Base-by-base conservation (phyloP, 148 eudicot genomes). In the Talinum fruticosum region DNA sequence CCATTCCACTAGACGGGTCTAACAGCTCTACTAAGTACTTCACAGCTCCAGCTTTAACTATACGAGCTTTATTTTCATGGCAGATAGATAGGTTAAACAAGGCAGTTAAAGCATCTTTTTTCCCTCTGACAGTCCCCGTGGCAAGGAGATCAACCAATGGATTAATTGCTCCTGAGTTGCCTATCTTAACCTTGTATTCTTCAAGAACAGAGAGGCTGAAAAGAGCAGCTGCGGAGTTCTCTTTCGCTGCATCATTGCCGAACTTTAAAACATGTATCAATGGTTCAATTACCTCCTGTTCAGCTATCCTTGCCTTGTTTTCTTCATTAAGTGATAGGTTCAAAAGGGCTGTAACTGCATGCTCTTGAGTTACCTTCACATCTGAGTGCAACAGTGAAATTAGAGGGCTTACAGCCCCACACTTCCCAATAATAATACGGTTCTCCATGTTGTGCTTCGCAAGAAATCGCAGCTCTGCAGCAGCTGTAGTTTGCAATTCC, bases 41-140 rank as follows among this genome's bases (percentile, higher is more conserved):
- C 57, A 96, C 93, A 16, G 98, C 99, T 75, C 99, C 98, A 0
- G 97, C 98, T 79, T 91, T 93, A 76, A 96, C 87, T 47, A 96
- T 91, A 21, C 92, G 89, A 74, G 98, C 95, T 87, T 91, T 96
- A 72, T 93, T 96, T 78, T 96, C 98, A 64, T 96, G 99, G 76
- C 83, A 93, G 49, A 96, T 96, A 4, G 99, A 96, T 13, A 96
- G 79, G 82, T 90, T 93, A 83, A 90, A 96, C 75, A 96, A 82
- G 21, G 99, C 98, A 23, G 99, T 93, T 33, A 90, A 90, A 35
- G 99, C 99, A 47, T 96, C 99, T 82, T 96, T 96, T 79, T 91
- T 96, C n/a, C 99, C 99, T 84, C 99, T 84, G 19, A 89, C 69
- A n/a, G 95, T 90, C 38, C 99, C 98, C 0, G 80, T 81, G 16